A percentile compares a stretch with the other conserved stretches of the same genome.
Conservation (phyloP, 2,329 filamentous ascomycete genomes). For the Fusarium sp. region DNA sequence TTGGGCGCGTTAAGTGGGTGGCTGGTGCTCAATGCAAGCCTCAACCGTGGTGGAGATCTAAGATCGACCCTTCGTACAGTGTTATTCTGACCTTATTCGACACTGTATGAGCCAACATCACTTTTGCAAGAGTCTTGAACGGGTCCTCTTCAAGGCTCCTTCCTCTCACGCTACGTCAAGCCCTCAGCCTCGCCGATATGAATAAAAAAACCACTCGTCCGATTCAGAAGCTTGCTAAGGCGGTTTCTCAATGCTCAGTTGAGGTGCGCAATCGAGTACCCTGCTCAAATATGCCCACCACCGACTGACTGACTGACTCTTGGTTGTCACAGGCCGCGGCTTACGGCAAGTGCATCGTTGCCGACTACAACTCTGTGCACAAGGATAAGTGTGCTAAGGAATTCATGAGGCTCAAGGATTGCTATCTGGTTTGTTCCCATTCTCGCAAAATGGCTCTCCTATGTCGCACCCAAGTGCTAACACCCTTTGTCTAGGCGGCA, state of each 20-base stretch:
- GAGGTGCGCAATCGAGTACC: slow-evolving; percentile 57
- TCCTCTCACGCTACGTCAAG: background rate
- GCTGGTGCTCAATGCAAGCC: slow-evolving; percentile 32
- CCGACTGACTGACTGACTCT: slow-evolving; percentile 9
- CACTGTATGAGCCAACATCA: slow-evolving; percentile 22
- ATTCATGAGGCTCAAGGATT: slow-evolving; percentile 88
- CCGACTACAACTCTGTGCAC: slow-evolving; percentile 89
- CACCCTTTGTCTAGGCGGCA: slow-evolving; percentile 36
- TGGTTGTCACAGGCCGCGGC: slow-evolving; percentile 72
- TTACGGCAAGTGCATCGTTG: slow-evolving; percentile 92
- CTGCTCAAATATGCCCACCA: background rate
- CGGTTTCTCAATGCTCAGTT: slow-evolving; percentile 66
- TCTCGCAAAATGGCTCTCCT: background rate
- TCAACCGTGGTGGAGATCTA: slow-evolving; percentile 12
- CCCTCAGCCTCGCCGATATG: slow-evolving; percentile 35
- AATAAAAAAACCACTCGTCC: slow-evolving; percentile 54
- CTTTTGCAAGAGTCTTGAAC: slow-evolving; percentile 1
- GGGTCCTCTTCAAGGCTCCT: background rate
- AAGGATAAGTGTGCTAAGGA: slow-evolving; percentile 92
- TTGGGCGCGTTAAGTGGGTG: slow-evolving; percentile 47
- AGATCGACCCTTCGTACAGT: slow-evolving; percentile 1
- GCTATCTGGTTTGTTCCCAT: slow-evolving; percentile 76
- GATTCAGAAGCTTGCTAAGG: slow-evolving; percentile 66
- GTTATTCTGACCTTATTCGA: background rate
- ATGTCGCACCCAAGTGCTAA: slow-evolving; percentile 3